phyloP scores from a whole-genome alignment of 2,329 filamentous ascomycete species.

The Aspergillus pseudotamarii region DNA sequence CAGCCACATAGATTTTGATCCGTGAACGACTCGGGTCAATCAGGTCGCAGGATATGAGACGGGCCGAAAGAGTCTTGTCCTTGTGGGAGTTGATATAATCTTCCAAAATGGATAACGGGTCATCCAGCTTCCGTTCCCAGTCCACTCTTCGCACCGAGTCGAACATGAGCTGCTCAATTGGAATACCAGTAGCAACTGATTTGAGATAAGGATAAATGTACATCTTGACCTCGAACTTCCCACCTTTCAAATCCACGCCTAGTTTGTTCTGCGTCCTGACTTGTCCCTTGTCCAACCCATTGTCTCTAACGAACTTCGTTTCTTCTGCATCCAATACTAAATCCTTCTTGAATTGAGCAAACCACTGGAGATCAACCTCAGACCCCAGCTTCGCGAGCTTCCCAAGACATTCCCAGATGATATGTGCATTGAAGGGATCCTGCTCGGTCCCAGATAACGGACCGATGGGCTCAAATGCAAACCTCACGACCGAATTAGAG shows the following conservation, averaged over 20 bases:
- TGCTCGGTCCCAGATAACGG: background rate
- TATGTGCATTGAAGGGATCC: constrained; percentile 8
- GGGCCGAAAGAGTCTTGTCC: constrained; percentile 1
- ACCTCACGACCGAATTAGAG: constrained; percentile 3
- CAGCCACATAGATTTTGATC: constrained; percentile 20
- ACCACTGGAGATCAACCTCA: background rate
- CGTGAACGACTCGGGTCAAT: constrained; percentile 14
- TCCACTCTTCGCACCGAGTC: constrained; percentile 5
- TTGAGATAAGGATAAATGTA: constrained; percentile 22
- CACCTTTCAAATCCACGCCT: constrained; percentile 17
- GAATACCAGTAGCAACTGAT: constrained; percentile 13
- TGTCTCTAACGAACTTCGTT: background rate
- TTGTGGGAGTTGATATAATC: background rate
- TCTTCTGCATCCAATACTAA: background rate
- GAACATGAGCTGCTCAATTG: constrained; percentile 17
- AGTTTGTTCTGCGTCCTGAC: constrained; percentile 13
- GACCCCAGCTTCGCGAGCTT: background rate
- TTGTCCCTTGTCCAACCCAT: background rate
- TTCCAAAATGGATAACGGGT: background rate
- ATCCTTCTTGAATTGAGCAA: background rate
- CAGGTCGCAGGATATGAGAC: constrained; percentile 19
- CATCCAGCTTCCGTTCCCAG: background rate
- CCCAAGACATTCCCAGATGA: background rate
- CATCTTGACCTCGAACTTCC: constrained; percentile 13
- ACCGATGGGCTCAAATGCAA: constrained; percentile 7